A percentile compares a stretch with the other conserved stretches of the same genome.
Evolutionary conservation across 345 rosid genomes (phyloP).

Genomic region (Anastatica hierochuntica): DNA sequence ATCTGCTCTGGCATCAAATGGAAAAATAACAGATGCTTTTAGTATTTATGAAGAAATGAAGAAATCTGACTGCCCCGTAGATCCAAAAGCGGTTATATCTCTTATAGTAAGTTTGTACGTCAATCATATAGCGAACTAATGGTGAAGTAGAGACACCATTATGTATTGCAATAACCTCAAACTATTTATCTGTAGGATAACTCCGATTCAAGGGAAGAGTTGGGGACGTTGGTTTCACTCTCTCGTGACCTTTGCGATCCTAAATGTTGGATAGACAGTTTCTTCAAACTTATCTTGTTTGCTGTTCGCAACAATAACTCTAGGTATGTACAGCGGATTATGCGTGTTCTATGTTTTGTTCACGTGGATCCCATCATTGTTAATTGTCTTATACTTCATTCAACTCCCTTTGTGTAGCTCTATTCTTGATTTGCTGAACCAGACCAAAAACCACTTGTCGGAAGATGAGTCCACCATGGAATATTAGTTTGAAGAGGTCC

Average conservation of each 20-base stretch:
- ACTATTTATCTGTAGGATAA: constrained; percentile 35
- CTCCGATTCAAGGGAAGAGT: constrained; percentile 36
- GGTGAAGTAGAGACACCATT: not conserved
- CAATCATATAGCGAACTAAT: not conserved
- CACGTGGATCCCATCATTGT: not conserved
- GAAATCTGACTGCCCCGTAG: constrained; percentile 34
- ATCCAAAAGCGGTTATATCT: constrained; percentile 50
- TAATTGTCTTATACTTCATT: not conserved
- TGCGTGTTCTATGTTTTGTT: not conserved
- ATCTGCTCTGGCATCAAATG: constrained; percentile 60
- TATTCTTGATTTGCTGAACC: constrained; percentile 51
- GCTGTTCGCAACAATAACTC: too few species aligned
- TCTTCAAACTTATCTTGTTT: constrained; percentile 47
- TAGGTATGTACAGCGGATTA: constrained; percentile 38
- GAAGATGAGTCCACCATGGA: constrained; percentile 47
- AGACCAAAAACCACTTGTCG: constrained; percentile 31
- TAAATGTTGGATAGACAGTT: constrained; percentile 47
- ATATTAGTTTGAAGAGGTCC: constrained; percentile 56
- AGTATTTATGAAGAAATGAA: constrained; percentile 53
- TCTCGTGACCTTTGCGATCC: constrained; percentile 40
- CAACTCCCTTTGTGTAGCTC: constrained; percentile 30
- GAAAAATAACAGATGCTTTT: constrained; percentile 58
- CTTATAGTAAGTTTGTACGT: constrained; percentile 56
- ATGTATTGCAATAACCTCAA: not conserved
- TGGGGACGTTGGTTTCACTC: constrained; percentile 35